Evolutionary conservation across 805 yeast genomes (phyloP), one percentile per base, ranked within the genome.

Genomic region (Yarrowia yakushimensis): DNA sequence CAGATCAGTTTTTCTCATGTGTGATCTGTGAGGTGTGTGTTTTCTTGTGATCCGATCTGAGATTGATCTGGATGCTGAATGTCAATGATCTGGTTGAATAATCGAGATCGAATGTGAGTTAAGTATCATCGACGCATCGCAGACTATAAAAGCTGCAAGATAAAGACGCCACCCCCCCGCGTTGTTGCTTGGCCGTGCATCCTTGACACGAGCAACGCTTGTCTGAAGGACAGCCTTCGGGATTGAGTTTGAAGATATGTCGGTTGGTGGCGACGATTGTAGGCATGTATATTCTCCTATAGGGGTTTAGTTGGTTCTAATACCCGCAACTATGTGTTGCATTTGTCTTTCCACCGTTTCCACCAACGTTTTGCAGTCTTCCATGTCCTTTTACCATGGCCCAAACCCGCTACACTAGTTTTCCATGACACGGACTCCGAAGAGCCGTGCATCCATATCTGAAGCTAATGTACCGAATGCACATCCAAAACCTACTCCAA

Each of bases 381-480:
- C n/a, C n/a, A n/a, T n/a, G n/a, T n/a, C n/a, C n/a, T n/a, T n/a
- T n/a, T n/a, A n/a, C n/a, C n/a, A n/a, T n/a, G 2, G 22, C 48
- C 22, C 18, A 25, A 25, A 4, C n/a, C 48, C 31, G 13, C 34
- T 45, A 7, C n/a, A n/a, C 27, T 15, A 5, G 7, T n/a, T 12
- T 3, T 27, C 22, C 25, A 30, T 27, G 6, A 28, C 28, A 31
- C 37, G 55, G 55, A 48, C 39, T 23, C 55, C 55, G 55, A 48
- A 48, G 55, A 48, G 55, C 55, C 55, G 55, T 48, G 55, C 39
- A 20, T 45, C 15, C 55, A 48, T 48, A 48, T 48, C 55, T 22
- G 52, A 45, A 45, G 52, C 36, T 45, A 30, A 45, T 45, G 52
- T 36, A 45, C 36, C 36, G 52, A 45, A 45, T 10, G 55, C 55